Percentiles rank a stretch among this genome's conserved stretches.
Evolutionary conservation across 177 flowering plant species (phyloP).

Genomic region (Vitis hybrid): DNA sequence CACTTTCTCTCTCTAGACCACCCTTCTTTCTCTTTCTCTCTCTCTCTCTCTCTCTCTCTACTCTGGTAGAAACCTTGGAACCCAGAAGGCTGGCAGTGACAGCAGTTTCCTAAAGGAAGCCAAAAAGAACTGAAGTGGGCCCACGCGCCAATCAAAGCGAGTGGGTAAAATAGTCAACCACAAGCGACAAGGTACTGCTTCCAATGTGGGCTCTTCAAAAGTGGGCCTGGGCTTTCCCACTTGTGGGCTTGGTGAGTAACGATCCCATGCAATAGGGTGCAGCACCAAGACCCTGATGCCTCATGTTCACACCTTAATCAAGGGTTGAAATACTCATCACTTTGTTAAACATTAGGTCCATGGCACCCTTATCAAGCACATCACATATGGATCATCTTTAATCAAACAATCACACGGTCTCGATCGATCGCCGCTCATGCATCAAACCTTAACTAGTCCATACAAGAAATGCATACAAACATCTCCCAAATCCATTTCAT

Average conservation of each 20-base stretch:
- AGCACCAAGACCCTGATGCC: background rate
- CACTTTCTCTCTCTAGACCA: background rate
- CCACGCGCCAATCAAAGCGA: constrained; percentile 25
- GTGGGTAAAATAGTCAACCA: constrained; percentile 26
- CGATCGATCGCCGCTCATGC: background rate
- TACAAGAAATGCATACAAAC: background rate
- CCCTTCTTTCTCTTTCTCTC: constrained; percentile 2
- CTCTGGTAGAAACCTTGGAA: constrained; percentile 1
- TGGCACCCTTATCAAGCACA: too few species aligned
- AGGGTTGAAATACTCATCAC: too few species aligned
- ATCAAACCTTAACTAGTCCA: background rate
- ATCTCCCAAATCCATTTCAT: background rate
- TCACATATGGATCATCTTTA: background rate
- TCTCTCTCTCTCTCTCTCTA: constrained; percentile 1
- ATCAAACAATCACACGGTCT: background rate
- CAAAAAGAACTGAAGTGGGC: constrained; percentile 9
- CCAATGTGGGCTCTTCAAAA: constrained; percentile 11
- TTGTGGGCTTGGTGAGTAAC: background rate
- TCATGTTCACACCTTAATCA: too few species aligned
- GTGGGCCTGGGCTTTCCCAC: background rate
- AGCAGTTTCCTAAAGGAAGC: constrained; percentile 22
- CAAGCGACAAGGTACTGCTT: constrained; percentile 10
- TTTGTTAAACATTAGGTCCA: too few species aligned
- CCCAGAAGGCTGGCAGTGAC: constrained; percentile 18
- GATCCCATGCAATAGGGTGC: background rate